Evolutionary conservation across 768 basidiomycete genomes (phyloP).

Genomic region (Boletus vinaceobasis): DNA sequence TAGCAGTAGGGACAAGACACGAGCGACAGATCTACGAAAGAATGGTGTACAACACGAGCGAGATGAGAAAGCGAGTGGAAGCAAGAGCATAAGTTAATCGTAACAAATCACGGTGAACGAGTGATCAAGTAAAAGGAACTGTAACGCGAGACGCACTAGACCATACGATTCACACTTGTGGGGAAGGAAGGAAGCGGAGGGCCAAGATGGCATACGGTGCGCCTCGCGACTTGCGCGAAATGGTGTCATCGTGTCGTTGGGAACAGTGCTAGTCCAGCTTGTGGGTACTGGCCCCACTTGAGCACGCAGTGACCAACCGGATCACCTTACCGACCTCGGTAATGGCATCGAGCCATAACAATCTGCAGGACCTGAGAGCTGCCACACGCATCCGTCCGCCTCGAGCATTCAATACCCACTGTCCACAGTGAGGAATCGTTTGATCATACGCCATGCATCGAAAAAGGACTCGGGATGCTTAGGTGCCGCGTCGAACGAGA

Average conservation of each 20-base stretch:
- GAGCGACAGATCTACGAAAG: constrained; percentile 5
- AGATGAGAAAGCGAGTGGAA: neutral
- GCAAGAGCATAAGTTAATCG: constrained; percentile 18
- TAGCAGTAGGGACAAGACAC: neutral
- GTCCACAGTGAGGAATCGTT: neutral
- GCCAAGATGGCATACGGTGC: no score
- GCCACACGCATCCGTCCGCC: no score
- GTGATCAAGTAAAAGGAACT: neutral
- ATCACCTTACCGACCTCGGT: neutral
- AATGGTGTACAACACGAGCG: constrained; percentile 12
- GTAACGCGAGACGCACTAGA: neutral
- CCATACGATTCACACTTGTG: neutral
- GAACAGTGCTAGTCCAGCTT: neutral
- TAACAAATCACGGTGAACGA: constrained; percentile 1
- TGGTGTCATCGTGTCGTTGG: neutral
- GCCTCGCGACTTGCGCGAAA: constrained; percentile 14
- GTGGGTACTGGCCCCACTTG: constrained; percentile 11
- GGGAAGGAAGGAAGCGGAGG: no score
- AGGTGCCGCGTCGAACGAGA: constrained; percentile 16
- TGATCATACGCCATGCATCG: neutral
- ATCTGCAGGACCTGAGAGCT: neutral
- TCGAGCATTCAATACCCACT: no score
- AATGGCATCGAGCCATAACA: constrained; percentile 15
- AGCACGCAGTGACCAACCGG: neutral
- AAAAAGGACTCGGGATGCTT: neutral